A percentile compares a stretch with the other conserved stretches of the same genome.
Evolutionary conservation across 2,329 filamentous ascomycete genomes (phyloP).

Genomic region (Ceratocystis smalleyi): DNA sequence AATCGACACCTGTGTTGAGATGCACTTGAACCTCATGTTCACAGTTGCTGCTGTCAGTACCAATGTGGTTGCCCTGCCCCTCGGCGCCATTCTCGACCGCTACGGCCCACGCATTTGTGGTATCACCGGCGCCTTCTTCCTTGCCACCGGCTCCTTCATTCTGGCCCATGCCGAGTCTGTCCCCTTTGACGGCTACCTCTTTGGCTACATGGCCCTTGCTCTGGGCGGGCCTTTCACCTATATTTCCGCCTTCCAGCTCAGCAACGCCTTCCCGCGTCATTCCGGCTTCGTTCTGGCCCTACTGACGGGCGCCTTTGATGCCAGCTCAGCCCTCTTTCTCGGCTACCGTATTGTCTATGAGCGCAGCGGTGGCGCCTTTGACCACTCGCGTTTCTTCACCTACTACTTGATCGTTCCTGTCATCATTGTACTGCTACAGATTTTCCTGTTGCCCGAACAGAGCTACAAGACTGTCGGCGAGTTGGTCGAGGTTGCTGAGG

Average conservation of each 20-base stretch:
- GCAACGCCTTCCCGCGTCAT: conserved; percentile 63
- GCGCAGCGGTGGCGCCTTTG: conserved; percentile 38
- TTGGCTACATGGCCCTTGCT: conserved; percentile 60
- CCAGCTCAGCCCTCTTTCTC: conserved; percentile 63
- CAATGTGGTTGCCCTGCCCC: conserved; percentile 71
- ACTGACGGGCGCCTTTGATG: conserved; percentile 69
- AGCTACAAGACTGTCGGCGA: conserved; percentile 80
- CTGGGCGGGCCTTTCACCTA: conserved; percentile 70
- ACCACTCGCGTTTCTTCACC: conserved; percentile 54
- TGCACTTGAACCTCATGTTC: conserved; percentile 77
- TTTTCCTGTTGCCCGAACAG: conserved; percentile 55
- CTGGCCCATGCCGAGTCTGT: conserved; percentile 52
- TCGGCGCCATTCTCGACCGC: conserved; percentile 70
- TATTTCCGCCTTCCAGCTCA: conserved; percentile 70
- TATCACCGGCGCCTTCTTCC: conserved; percentile 51
- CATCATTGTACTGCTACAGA: conserved; percentile 49
- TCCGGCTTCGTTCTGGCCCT: conserved; percentile 68
- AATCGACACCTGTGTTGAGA: conserved; percentile 36
- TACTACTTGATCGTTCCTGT: conserved; percentile 54
- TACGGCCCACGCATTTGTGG: conserved; percentile 67
- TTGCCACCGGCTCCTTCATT: conserved; percentile 53
- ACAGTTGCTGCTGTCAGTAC: conserved; percentile 76
- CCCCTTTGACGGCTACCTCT: conserved; percentile 58
- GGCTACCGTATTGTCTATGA: conserved; percentile 58
- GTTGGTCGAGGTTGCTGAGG: conserved; percentile 57